These are phyloP conservation scores for Podospora australis DNA, from an alignment of 495 filamentous ascomycete genomes.

Conservation along the genomic window DNA sequence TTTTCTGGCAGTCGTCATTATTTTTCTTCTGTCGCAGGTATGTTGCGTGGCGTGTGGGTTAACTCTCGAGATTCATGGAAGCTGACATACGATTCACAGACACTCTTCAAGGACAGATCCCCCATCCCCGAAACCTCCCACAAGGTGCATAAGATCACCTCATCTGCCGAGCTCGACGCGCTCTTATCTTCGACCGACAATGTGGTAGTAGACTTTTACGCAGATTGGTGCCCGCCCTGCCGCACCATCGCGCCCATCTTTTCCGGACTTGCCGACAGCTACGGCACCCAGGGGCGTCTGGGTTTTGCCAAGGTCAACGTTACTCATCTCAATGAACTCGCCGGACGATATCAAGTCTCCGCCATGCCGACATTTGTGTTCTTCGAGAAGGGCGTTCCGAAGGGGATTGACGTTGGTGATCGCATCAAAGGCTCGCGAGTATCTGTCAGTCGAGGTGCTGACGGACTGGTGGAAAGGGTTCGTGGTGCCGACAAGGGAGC, in stretches of 20 bases:
- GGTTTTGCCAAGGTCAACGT: slow-evolving; percentile 55
- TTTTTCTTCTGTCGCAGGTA: too few relatives aligned
- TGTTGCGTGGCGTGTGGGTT: too few relatives aligned
- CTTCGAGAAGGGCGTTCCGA: slow-evolving; percentile 63
- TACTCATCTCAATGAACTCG: slow-evolving; percentile 43
- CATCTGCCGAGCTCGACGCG: slow-evolving; percentile 25
- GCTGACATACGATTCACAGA: too few relatives aligned
- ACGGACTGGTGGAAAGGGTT: background rate
- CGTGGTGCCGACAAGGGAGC: background rate
- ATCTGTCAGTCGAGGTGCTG: background rate
- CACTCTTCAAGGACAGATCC: background rate
- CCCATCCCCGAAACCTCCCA: slow-evolving; percentile 16
- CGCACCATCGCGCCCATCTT: slow-evolving; percentile 56
- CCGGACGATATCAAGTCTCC: slow-evolving; percentile 36
- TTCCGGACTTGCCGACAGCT: slow-evolving; percentile 39
- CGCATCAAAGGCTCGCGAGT: background rate
- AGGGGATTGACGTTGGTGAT: background rate
- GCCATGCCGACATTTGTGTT: slow-evolving; percentile 81
- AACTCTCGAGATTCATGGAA: too few relatives aligned
- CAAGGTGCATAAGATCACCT: slow-evolving; percentile 21
- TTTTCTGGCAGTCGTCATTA: too few relatives aligned
- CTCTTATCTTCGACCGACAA: slow-evolving; percentile 29
- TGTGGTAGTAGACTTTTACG: slow-evolving; percentile 45
- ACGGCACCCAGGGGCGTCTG: slow-evolving; percentile 35
- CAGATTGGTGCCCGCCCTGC: slow-evolving; percentile 61